These are phyloP conservation scores for Verbascum thapsus DNA, from an alignment of 257 asterid species.

Conservation along the genomic window DNA sequence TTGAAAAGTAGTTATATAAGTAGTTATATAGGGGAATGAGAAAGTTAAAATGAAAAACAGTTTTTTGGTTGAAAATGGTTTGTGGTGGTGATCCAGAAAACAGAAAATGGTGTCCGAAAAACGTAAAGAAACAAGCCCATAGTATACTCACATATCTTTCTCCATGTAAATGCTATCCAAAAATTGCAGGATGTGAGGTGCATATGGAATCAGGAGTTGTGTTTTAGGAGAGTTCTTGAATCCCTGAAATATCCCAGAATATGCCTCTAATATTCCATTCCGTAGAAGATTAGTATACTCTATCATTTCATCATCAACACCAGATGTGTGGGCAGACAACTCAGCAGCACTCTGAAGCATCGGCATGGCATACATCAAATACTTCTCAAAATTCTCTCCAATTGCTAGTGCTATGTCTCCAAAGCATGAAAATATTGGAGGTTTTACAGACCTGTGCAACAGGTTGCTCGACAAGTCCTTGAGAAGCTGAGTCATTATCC, in stretches of 20 bases:
- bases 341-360: constrained; percentile 88
- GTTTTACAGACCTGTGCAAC: constrained; percentile 79
- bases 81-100: too few relatives aligned
- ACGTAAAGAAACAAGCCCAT: too few relatives aligned
- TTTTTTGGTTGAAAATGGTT: too few relatives aligned
- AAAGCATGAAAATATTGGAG: constrained; percentile 81
- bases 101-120: too few relatives aligned
- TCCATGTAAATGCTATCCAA: constrained; percentile 72
- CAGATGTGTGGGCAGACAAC: constrained; percentile 62
- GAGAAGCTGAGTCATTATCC: constrained; percentile 75
- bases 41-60: too few relatives aligned
- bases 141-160: constrained; percentile 64
- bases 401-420: constrained; percentile 83
- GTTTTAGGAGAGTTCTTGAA: constrained; percentile 76
- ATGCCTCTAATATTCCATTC: constrained; percentile 77
- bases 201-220: constrained; percentile 64
- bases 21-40: too few relatives aligned
- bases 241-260: constrained; percentile 78
- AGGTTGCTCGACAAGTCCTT: constrained; percentile 77
- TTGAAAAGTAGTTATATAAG: too few relatives aligned
- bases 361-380: constrained; percentile 79
- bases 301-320: constrained; percentile 73
- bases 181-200: constrained; percentile 76
- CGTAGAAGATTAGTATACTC: constrained; percentile 69
- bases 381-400: constrained; percentile 74